Base-by-base conservation (phyloP, 2,329 filamentous ascomycete genomes). In the Stachybotrys elegans region DNA sequence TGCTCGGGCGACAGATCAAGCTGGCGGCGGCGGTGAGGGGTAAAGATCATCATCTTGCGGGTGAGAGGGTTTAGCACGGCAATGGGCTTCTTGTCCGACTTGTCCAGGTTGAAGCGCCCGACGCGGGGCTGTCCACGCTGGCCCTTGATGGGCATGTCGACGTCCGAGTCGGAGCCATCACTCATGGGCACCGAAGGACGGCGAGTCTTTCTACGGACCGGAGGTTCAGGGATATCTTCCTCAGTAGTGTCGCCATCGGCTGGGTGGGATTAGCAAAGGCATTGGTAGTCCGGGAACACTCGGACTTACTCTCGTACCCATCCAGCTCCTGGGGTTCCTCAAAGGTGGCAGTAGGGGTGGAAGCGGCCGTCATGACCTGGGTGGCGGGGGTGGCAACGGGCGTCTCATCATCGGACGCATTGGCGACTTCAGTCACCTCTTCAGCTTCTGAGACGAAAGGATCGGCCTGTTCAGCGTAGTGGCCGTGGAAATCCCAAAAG, bases 31-130 rank as follows among this genome's bases (percentile, higher is more conserved):
- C 66, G 67, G 42, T 75, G 69, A 6, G 76, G 77, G 0, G 78
- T 81, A 52, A 81, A 81, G 44, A 82, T 80, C 72, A 81, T 80
- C 72, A 81, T 76, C 60, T 80, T 81, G 46, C 75, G 69, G 3
- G 77, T 76, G 43, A 69, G 62, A 3, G 77, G 76, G 49, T 82
- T 78, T 27, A 80, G 60, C 17, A 81, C 75, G 20, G 75, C 78
- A 43, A 81, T 75, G 7, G 78, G 78, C 51, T 81, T 81, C 52
- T 72, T 72, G 48, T 73, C 69, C 2, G 71, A 70, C 42, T 68
- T 70, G 53, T 79, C 72, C 12, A 81, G 61, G 44, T 75, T 73
- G 58, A 78, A 80, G 22, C 72, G 72, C 14, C 75, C 73, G 4
- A 77, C 60, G 19, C 75, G 76, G 16, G 78, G 78, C 44, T 76